These are phyloP conservation scores for Dictyostelium capitatum DNA, from an alignment of 78 protist species.

Conservation along the genomic window DNA sequence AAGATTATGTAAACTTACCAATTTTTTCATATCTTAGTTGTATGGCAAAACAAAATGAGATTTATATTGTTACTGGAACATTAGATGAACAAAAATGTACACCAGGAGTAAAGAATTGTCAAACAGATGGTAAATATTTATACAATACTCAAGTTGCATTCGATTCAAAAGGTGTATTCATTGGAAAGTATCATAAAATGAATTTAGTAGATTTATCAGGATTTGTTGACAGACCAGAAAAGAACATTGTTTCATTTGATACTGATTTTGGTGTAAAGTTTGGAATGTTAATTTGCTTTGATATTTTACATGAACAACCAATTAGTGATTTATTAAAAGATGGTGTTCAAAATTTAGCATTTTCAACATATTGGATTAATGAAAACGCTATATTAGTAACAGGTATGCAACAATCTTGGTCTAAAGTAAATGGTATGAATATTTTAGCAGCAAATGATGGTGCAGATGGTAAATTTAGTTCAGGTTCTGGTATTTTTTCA, in stretches of 20 bases:
- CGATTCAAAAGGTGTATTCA: not conserved
- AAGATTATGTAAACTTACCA: not conserved
- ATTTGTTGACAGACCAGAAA: slow-evolving; percentile 20
- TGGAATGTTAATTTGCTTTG: slow-evolving; percentile 78
- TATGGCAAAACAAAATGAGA: not conserved
- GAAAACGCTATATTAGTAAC: slow-evolving; percentile 6
- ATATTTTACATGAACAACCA: slow-evolving; percentile 47
- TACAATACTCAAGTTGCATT: slow-evolving; percentile 56
- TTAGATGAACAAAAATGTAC: slow-evolving; percentile 33
- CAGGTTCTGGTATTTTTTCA: slow-evolving; percentile 54
- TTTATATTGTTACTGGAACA: not conserved
- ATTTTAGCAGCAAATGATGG: slow-evolving; percentile 37
- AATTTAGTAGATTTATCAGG: slow-evolving; percentile 20
- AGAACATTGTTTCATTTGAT: not conserved
- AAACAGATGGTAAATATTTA: slow-evolving; percentile 27
- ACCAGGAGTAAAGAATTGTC: not conserved
- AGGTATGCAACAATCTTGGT: slow-evolving; percentile 9
- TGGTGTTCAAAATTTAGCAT: slow-evolving; percentile 39
- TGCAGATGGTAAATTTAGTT: no score
- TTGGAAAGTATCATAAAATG: slow-evolving; percentile 42
- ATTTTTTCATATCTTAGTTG: slow-evolving; percentile 31
- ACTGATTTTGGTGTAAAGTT: slow-evolving; percentile 56
- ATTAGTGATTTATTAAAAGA: not conserved
- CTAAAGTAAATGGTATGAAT: not conserved
- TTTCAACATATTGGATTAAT: slow-evolving; percentile 65